Evolutionary conservation across 352 stramenopile genomes (phyloP).

Genomic region (Pythium myriotylum): DNA sequence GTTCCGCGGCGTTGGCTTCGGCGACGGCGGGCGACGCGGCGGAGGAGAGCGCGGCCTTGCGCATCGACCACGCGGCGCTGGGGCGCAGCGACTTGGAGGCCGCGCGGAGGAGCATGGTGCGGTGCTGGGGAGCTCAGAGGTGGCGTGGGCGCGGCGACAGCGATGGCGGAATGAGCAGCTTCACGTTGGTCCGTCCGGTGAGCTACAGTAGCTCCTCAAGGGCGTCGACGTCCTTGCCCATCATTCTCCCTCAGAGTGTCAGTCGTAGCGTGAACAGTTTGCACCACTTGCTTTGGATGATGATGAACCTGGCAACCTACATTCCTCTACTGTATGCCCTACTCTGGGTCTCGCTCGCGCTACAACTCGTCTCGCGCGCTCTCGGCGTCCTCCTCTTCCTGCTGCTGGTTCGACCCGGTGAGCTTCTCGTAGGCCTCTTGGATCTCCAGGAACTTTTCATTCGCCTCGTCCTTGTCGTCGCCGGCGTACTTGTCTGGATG

Average conservation of each 20-base stretch:
- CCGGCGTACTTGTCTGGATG: constrained; percentile 31
- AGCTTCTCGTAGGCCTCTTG: constrained; percentile 35
- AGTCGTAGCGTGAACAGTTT: too few species aligned
- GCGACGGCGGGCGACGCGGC: not conserved
- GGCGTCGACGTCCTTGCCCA: too few species aligned
- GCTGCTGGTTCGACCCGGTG: not conserved
- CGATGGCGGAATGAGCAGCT: not conserved
- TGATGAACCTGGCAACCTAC: too few species aligned
- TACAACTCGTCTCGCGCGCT: not conserved
- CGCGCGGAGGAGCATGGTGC: constrained; percentile 5
- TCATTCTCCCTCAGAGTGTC: too few species aligned
- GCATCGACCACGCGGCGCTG: not conserved
- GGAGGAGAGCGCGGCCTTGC: not conserved
- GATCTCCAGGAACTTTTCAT: constrained; percentile 28
- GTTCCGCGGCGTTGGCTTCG: too few species aligned
- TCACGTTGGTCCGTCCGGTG: too few species aligned
- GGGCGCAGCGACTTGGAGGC: constrained; percentile 4
- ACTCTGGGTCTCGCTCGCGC: too few species aligned
- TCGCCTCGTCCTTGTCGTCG: constrained; percentile 18
- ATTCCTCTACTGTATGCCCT: too few species aligned
- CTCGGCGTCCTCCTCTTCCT: constrained; percentile 1
- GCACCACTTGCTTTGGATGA: too few species aligned
- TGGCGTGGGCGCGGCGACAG: not conserved
- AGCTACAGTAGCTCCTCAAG: too few species aligned
- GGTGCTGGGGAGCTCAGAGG: too few species aligned